Base-by-base conservation (phyloP, 495 filamentous ascomycete genomes). In the Xylaria castorea region DNA sequence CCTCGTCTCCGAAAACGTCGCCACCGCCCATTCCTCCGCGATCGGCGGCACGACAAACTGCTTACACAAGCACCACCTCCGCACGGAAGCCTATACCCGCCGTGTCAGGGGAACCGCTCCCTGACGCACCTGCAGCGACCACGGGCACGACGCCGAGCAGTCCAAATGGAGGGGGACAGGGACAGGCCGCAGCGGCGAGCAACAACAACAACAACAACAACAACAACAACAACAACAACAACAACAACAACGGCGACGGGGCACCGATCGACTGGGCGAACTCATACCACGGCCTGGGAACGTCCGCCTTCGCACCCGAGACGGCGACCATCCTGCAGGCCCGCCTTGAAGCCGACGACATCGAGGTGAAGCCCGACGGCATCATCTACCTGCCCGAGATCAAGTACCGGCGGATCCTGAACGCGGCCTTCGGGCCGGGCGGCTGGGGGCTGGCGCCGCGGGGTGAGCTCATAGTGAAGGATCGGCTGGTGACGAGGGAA, bases 321-420 rank as follows among this genome's bases (percentile, higher is more conserved):
- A 86, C 90, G 18, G 87, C 91, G 5, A 87, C 91, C 38, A 83
- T 94, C 6, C 83, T 99, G 62, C 87, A 94, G 70, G 87, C 88
- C 38, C 89, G 89, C 30, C 83, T 94, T 12, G 82, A 89, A 46
- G 82, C 87, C 7, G 87, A 92, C 22, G 95, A 98, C 81, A 89
- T 99, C 58, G 96, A 99, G 86, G 90, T 98, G 77, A 99, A 99
- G 85, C 92, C 93, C 34, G 96, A 99, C 82, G 96, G 96, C 38
- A 97, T 99, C 75, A 85, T 98, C 61, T 99, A 98, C 79, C 87
- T 99, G 68, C 96, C 96, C 18, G 96, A 99, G 88, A 99, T 99
- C 85, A 99, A 99, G 82, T 99, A 99, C 82, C 86, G 96, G 30
- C 86, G 96, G 50, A 97, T 98, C 70, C 82, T 99, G 74, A 98